phyloP scores from a whole-genome alignment of 2,329 filamentous ascomycete genomes.

The Setomelanomma holmii region DNA sequence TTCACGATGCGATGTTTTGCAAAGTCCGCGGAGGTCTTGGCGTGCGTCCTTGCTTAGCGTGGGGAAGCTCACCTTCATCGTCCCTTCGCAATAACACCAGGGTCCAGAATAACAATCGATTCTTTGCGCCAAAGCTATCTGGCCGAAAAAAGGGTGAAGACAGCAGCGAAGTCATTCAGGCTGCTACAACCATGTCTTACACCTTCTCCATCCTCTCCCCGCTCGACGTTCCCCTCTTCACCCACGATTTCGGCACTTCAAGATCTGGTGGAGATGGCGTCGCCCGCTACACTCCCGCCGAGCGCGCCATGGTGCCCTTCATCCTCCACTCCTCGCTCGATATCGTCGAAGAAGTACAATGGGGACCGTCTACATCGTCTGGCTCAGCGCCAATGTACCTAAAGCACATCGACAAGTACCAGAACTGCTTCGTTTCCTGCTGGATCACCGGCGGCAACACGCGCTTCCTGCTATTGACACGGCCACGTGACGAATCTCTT shows the following conservation, averaged over 20 bases:
- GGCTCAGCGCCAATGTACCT: slow-evolving; percentile 72
- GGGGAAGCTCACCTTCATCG: slow-evolving; percentile 22
- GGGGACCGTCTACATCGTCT: slow-evolving; percentile 62
- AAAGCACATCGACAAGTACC: slow-evolving; percentile 95
- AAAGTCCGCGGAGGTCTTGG: slow-evolving; percentile 43
- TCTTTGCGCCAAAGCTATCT: not conserved
- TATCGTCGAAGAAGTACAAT: slow-evolving; percentile 95
- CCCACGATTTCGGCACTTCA: slow-evolving; percentile 95
- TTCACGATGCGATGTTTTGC: slow-evolving; percentile 27
- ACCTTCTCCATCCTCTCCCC: slow-evolving; percentile 98
- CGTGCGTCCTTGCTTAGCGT: slow-evolving; percentile 32
- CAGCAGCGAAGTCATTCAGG: not conserved
- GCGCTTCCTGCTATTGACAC: slow-evolving; percentile 93
- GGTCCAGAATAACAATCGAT: slow-evolving; percentile 2
- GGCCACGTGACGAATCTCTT: slow-evolving; percentile 63
- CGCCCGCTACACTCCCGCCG: slow-evolving; percentile 85
- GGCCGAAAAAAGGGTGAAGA: too few species aligned
- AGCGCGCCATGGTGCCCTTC: slow-evolving; percentile 95
- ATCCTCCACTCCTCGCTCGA: slow-evolving; percentile 93
- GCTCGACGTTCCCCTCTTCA: slow-evolving; percentile 94
- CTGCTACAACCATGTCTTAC: slow-evolving; percentile 79
- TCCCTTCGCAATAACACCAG: not conserved
- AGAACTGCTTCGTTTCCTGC: slow-evolving; percentile 92
- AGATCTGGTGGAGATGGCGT: slow-evolving; percentile 95
- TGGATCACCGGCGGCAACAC: slow-evolving; percentile 93